Base-by-base conservation (phyloP, 2,329 filamentous ascomycete species). In the Didymella lethalis region DNA sequence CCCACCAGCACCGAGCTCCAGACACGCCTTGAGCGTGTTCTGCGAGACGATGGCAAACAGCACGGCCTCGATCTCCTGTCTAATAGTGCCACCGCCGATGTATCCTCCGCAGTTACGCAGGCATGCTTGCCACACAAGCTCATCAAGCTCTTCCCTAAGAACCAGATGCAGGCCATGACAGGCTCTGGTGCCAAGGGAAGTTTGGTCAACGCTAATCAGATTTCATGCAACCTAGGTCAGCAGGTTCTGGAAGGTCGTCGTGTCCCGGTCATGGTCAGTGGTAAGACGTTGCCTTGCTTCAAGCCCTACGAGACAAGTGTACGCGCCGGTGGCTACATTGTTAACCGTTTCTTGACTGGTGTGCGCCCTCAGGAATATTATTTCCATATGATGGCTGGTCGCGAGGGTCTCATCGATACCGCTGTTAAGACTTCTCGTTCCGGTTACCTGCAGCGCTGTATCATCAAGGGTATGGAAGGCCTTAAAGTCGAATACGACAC, bases 81-180 rank as follows among this genome's bases (percentile, higher is more conserved):
- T 77, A 98, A 96, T 73, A 83, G 85, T 26, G 84, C 84, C 48
- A 90, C 88, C 49, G 83, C 83, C 12, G 78, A 84, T 3, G 85
- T 99, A 26, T 97, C 94, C 4, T 88, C 90, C 16, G 85, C 83
- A 0, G 89, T 98, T 44, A 96, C 93, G 10, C 83, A 83, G 46
- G 85, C 86, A 2, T 97, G 93, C 77, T 84, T 99, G 65, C 95
- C 95, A 0, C 79, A 82, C 20, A 92, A 91, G 41, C 85, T 99
- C 28, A 88, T 91, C 70, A 99, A 98, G 79, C 87, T 90, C 7
- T 99, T 99, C 78, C 95, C 95, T 0, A 90, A 90, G 73, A 99
- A 99, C 73, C 94, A 98, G 79, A 99, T 99, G 94, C 95, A 99
- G 82, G 88, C 91, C 65, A 99, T 99, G 95, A 99, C 95, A 23